Evolutionary conservation across 306 rosid species (phyloP), one percentile per base, ranked within the genome.

Genomic region (Sophora flavescens): DNA sequence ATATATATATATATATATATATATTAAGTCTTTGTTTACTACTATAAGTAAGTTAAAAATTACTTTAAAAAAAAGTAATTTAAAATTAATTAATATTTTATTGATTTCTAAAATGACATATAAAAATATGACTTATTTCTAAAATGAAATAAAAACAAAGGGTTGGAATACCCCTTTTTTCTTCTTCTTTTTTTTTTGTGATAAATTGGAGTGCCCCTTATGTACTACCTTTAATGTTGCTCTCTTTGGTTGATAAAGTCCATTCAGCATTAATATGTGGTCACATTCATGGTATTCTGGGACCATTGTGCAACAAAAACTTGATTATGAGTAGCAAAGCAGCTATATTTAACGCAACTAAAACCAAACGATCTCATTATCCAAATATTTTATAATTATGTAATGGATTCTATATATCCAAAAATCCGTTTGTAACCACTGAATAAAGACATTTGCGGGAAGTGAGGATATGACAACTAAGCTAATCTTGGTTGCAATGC

Each of bases 391-490:
- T 42, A 41, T 41, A 22, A 26, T 30, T 8, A 45, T 11, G 17
- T 38, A 4, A 7, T 44, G 39, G 38, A 26, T 6, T 17, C n/a
- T 44, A 57, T 15, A 57, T 15, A 15, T 6, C 57, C 16, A 15
- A n/a, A 58, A 12, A 11, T 18, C 32, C 4, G 13, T 12, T 47
- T 78, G 44, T 41, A 59, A 59, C 44, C 70, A 70, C 36, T 38
- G 7, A 5, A 26, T 66, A 60, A 42, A 53, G 45, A 22, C 36
- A 36, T 15, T 57, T 14, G 0, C 57, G 39, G 18, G 44, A 58
- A 61, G 76, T 6, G 12, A 68, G 61, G 77, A 75, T 75, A 14
- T 75, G 84, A 81, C 84, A 81, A 75, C 84, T 41, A 75, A 61
- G 44, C 61, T 47, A 69, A 75, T 81, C 68, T 47, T 68, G 4